Evolutionary conservation across 805 yeast genomes (phyloP).

Genomic region (Kazachstania taianensis): DNA sequence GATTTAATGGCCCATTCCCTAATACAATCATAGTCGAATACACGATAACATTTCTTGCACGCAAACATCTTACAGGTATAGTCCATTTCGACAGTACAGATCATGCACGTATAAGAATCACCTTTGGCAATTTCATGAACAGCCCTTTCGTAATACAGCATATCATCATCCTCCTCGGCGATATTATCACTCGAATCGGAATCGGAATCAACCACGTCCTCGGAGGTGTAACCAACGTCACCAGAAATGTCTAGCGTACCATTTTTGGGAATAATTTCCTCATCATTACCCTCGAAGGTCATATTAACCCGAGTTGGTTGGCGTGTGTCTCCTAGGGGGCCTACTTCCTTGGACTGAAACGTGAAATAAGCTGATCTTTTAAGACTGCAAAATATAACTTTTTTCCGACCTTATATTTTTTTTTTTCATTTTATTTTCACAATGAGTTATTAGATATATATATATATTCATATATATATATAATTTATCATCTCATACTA

Average conservation of each 20-base stretch:
- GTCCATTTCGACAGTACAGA: conserved; percentile 78
- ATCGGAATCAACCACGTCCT: not conserved
- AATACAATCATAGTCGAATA: conserved; percentile 78
- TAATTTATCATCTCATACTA: no score
- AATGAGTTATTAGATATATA: no score
- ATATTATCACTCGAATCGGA: conserved; percentile 6
- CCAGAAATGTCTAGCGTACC: conserved; percentile 7
- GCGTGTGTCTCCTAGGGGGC: no score
- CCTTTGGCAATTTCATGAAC: conserved; percentile 29
- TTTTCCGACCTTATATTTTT: no score
- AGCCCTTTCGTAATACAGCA: conserved; percentile 26
- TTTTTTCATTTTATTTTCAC: no score
- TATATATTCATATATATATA: no score
- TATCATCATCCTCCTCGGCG: conserved; percentile 12
- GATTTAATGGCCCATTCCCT: conserved; percentile 79
- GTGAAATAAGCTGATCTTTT: no score
- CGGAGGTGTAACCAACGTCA: conserved; percentile 4
- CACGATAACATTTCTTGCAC: conserved; percentile 68
- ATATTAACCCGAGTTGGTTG: no score
- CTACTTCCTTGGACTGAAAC: no score
- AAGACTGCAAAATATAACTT: no score
- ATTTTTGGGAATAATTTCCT: no score
- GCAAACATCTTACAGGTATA: conserved; percentile 63
- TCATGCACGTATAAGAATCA: conserved; percentile 73
- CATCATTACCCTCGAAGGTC: no score